Conservation (phyloP, 768 basidiomycete species). For the Lentinus brumalis region DNA sequence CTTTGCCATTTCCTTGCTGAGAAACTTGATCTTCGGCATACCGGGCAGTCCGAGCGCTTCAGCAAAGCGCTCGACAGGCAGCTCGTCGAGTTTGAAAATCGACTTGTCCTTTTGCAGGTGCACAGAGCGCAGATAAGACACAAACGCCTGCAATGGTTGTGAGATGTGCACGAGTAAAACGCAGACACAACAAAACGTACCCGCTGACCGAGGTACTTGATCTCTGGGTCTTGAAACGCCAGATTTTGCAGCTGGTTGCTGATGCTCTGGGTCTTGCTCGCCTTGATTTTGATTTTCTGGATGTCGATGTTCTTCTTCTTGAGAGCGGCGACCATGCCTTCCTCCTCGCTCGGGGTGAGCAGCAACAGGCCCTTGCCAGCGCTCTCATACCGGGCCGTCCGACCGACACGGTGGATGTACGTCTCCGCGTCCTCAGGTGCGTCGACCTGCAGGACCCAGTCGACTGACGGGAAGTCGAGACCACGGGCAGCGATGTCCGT, state of each 20-base stretch:
- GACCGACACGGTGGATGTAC: slow-evolving; percentile 95
- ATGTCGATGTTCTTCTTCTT: slow-evolving; percentile 70
- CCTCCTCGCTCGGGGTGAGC: slow-evolving; percentile 87
- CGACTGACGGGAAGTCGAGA: slow-evolving; percentile 92
- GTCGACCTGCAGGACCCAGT: slow-evolving; percentile 97
- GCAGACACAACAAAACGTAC: slow-evolving; percentile 45
- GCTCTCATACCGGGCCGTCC: slow-evolving; percentile 92
- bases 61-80: slow-evolving; percentile 84
- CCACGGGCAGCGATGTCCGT: slow-evolving; percentile 97
- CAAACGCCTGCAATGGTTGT: slow-evolving; percentile 68
- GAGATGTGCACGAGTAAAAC: background rate
- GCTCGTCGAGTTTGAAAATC: slow-evolving; percentile 82
- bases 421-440: slow-evolving; percentile 97
- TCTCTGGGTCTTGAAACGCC: slow-evolving; percentile 92
- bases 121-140: slow-evolving; percentile 92
- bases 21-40: slow-evolving; percentile 92
- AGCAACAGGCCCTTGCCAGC: slow-evolving; percentile 85
- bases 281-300: slow-evolving; percentile 83
- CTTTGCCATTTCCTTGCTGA: slow-evolving; percentile 66
- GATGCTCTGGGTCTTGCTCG: slow-evolving; percentile 83
- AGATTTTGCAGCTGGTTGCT: slow-evolving; percentile 89
- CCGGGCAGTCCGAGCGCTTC: slow-evolving; percentile 92
- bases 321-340: slow-evolving; percentile 80
- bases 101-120: slow-evolving; percentile 93
- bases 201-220: slow-evolving; percentile 94